These are phyloP conservation scores for Crithidia sp. DNA, from an alignment of 208 protist genomes.

Conservation along the genomic window DNA sequence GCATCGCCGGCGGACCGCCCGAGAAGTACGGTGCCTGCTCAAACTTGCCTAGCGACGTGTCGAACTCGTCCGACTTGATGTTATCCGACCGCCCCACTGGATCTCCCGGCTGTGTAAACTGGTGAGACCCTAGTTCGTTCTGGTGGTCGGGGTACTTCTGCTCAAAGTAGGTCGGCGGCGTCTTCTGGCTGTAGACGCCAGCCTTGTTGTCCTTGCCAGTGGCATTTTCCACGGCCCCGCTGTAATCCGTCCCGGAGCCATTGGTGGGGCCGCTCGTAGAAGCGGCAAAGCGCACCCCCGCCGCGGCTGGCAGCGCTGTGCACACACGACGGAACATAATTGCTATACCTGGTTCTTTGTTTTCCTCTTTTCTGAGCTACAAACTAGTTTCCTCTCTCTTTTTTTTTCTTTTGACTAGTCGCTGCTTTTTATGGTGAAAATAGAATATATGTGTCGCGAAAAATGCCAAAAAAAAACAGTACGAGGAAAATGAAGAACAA, in stretches of 20 bases:
- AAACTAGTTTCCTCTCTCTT: background rate
- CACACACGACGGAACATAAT: conserved; percentile 21
- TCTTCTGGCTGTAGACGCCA: conserved; percentile 59
- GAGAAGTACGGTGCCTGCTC: conserved; percentile 83
- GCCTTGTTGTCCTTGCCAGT: conserved; percentile 68
- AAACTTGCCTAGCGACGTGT: conserved; percentile 84
- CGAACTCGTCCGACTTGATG: conserved; percentile 76
- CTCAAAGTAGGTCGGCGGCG: conserved; percentile 68
- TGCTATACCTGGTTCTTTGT: background rate
- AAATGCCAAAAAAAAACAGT: conserved; percentile 1
- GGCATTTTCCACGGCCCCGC: conserved; percentile 38
- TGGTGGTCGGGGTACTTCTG: conserved; percentile 53
- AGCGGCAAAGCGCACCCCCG: conserved; percentile 17
- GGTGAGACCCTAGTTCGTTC: conserved; percentile 44
- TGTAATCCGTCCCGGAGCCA: conserved; percentile 14
- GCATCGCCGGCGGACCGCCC: conserved; percentile 77
- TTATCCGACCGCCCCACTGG: conserved; percentile 72
- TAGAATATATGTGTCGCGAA: no score
- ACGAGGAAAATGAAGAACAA: no score
- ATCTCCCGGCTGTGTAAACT: conserved; percentile 37
- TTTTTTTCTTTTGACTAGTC: background rate
- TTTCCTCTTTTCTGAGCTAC: background rate
- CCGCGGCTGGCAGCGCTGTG: conserved; percentile 11
- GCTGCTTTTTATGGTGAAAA: background rate
- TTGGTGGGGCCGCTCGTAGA: conserved; percentile 4